Conservation (phyloP, 2,329 filamentous ascomycete genomes). For the Hypoxylon sp. region DNA sequence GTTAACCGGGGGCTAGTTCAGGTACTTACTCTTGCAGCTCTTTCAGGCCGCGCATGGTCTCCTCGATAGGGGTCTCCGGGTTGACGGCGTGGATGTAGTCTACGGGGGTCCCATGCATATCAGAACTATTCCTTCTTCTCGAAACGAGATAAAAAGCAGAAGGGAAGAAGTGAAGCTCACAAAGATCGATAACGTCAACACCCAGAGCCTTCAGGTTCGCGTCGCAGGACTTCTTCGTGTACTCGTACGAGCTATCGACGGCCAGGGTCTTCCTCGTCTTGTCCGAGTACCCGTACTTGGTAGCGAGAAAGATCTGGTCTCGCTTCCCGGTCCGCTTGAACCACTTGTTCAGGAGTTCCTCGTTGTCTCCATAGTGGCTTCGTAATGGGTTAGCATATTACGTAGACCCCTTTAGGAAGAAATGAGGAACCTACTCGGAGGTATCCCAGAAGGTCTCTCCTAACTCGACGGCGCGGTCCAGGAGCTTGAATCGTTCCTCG, state of each 20-base stretch:
- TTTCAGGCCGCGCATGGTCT: constrained; percentile 58
- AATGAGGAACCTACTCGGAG: constrained; percentile 47
- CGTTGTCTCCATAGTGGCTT: constrained; percentile 58
- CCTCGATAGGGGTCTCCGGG: constrained; percentile 58
- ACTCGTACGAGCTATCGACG: constrained; percentile 55
- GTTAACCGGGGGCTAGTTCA: no score
- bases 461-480: constrained; percentile 58
- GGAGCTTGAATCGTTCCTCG: constrained; percentile 57
- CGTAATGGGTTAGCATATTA: constrained; percentile 14
- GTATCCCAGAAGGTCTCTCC: constrained; percentile 60
- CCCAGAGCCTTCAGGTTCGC: constrained; percentile 56
- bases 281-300: constrained; percentile 61
- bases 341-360: constrained; percentile 62
- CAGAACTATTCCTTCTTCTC: constrained; percentile 1
- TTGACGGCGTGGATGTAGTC: constrained; percentile 60
- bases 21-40: constrained; percentile 54
- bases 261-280: constrained; percentile 38
- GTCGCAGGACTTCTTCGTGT: constrained; percentile 56
- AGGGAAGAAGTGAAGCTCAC: constrained; percentile 24
- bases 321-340: constrained; percentile 58
- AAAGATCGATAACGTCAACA: constrained; percentile 59
- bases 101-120: neutral
- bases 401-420: neutral
- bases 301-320: constrained; percentile 63
- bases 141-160: neutral